Evolutionary conservation across 2,329 filamentous ascomycete species (phyloP).

Genomic region (Aspergillus jensenii): DNA sequence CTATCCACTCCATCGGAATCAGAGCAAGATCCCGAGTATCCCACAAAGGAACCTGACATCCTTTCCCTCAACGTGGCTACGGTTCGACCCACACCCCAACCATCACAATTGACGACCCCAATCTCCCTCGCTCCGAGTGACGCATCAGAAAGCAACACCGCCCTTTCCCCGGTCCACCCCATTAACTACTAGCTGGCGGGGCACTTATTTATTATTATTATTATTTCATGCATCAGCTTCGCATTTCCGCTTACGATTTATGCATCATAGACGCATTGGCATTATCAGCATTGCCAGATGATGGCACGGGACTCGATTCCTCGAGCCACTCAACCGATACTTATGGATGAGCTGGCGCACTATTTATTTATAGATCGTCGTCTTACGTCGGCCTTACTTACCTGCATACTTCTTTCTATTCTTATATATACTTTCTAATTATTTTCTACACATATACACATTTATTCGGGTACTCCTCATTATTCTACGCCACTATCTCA

Average conservation of each 20-base stretch:
- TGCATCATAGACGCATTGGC: conserved; percentile 12
- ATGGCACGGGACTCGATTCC: neutral
- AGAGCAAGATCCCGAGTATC: neutral
- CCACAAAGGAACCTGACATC: neutral
- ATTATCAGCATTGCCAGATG: neutral
- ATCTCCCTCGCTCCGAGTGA: neutral
- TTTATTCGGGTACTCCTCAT: too few species aligned
- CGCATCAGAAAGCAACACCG: conserved; percentile 2
- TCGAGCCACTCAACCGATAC: neutral
- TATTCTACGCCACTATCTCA: neutral
- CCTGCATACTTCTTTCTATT: neutral
- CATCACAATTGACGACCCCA: neutral
- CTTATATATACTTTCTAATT: conserved; percentile 2
- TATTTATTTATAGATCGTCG: conserved; percentile 6
- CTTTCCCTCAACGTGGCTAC: neutral
- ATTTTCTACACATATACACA: neutral
- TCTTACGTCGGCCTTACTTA: neutral
- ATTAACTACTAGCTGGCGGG: conserved; percentile 8
- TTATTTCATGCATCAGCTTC: neutral
- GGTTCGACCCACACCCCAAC: neutral
- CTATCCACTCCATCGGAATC: neutral
- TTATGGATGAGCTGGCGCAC: neutral
- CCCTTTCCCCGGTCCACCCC: conserved; percentile 4
- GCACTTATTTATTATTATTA: neutral
- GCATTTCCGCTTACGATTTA: conserved; percentile 14